A percentile compares a stretch with the other conserved stretches of the same genome.
Conservation (phyloP, 2,329 filamentous ascomycete species). For the Aspergillus flavus region DNA sequence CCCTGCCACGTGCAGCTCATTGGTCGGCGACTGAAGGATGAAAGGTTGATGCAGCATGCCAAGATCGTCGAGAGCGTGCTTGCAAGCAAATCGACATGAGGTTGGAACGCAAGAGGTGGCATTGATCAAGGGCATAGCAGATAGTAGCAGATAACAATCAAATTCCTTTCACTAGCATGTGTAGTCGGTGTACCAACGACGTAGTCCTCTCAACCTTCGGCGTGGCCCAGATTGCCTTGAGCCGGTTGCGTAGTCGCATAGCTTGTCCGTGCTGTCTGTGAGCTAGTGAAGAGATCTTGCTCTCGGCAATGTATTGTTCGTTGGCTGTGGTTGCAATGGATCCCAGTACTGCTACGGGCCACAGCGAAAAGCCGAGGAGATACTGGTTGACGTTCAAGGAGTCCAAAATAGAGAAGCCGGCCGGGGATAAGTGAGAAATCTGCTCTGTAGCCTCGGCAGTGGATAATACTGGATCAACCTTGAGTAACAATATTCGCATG, state of each 20-base stretch:
- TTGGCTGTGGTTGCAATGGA: too few species aligned
- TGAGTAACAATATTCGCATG: too few species aligned
- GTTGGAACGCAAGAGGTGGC: not conserved
- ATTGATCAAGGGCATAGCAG: not conserved
- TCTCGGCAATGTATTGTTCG: too few species aligned
- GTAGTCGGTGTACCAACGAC: not conserved
- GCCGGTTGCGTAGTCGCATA: not conserved
- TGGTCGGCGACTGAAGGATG: constrained; percentile 27
- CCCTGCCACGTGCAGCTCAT: constrained; percentile 29
- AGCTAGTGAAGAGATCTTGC: not conserved
- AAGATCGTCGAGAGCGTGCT: constrained; percentile 19
- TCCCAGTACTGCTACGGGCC: too few species aligned
- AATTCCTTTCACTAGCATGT: not conserved
- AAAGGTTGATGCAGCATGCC: constrained; percentile 22
- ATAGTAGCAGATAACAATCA: not conserved
- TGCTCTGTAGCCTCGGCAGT: too few species aligned
- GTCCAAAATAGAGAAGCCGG: too few species aligned
- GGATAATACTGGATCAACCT: too few species aligned
- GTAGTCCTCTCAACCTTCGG: not conserved
- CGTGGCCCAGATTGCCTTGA: not conserved
- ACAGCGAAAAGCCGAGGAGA: too few species aligned
- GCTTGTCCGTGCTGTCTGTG: not conserved
- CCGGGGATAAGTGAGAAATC: too few species aligned
- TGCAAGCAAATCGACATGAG: not conserved
- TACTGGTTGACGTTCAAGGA: too few species aligned